Evolutionary conservation across 352 stramenopile genomes (phyloP).

Genomic region (Aphanomyces stellatus): DNA sequence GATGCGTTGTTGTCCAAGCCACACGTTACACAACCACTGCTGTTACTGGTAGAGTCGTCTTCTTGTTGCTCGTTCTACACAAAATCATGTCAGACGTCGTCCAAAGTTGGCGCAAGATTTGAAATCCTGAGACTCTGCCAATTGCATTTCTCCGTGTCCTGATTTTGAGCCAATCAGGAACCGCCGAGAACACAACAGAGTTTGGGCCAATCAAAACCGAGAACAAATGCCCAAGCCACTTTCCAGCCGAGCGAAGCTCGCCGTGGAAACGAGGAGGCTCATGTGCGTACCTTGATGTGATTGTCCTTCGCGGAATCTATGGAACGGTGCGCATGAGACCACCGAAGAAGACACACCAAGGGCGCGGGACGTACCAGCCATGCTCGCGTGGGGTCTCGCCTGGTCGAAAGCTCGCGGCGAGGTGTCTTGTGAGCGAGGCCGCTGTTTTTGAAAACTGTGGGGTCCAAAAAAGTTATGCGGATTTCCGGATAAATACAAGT

Average conservation of each 20-base stretch:
- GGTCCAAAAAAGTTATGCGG: background rate
- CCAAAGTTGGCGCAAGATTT: background rate
- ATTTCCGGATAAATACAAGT: background rate
- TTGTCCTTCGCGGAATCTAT: background rate
- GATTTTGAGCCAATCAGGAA: background rate
- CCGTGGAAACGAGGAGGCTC: too few relatives aligned
- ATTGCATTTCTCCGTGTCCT: background rate
- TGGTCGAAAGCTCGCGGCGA: background rate
- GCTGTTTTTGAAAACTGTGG: slow-evolving; percentile 2
- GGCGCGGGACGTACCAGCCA: background rate
- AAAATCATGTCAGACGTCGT: background rate
- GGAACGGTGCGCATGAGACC: background rate
- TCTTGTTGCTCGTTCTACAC: background rate
- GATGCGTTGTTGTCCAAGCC: slow-evolving; percentile 61
- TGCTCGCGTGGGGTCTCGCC: background rate
- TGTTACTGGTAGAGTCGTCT: background rate
- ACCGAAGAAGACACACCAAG: background rate
- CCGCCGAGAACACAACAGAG: too few relatives aligned
- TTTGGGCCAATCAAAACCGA: background rate
- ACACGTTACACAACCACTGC: slow-evolving; percentile 50
- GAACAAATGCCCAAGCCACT: background rate
- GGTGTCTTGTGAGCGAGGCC: background rate
- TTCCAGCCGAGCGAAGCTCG: background rate
- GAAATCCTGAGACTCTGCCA: too few relatives aligned
- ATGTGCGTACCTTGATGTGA: background rate